Conservation (phyloP, 2,329 filamentous ascomycete genomes). For the Chaetomium globosum region DNA sequence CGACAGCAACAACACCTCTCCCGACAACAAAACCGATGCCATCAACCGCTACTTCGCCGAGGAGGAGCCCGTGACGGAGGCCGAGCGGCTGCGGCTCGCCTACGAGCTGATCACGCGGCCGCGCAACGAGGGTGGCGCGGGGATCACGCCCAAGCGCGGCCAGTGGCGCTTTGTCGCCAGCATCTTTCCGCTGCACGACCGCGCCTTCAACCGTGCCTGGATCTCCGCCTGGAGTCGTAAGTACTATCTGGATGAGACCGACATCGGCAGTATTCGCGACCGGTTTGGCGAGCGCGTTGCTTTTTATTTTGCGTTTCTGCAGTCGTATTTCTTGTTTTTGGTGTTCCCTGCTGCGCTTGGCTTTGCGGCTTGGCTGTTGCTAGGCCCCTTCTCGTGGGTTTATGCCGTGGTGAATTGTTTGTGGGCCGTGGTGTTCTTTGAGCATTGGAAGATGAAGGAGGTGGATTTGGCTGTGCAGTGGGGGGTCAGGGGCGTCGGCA, state of each 20-base stretch:
- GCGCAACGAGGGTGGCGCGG: slow-evolving; percentile 74
- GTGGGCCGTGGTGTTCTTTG: slow-evolving; percentile 89
- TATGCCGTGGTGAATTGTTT: slow-evolving; percentile 78
- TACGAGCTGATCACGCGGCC: slow-evolving; percentile 81
- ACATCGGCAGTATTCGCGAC: slow-evolving; percentile 75
- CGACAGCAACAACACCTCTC: not conserved
- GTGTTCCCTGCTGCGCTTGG: slow-evolving; percentile 81
- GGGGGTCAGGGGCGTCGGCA: slow-evolving; percentile 83
- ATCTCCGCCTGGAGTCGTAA: slow-evolving; percentile 74
- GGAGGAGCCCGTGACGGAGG: slow-evolving; percentile 77
- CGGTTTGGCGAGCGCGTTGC: slow-evolving; percentile 82
- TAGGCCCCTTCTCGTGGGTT: slow-evolving; percentile 79
- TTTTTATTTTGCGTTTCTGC: slow-evolving; percentile 94
- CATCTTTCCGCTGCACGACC: slow-evolving; percentile 79
- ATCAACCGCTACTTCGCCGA: slow-evolving; percentile 64
- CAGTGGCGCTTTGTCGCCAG: slow-evolving; percentile 73
- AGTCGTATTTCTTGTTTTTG: slow-evolving; percentile 85
- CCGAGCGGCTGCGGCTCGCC: slow-evolving; percentile 83
- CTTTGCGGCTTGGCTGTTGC: slow-evolving; percentile 74
- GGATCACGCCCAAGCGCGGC: slow-evolving; percentile 68
- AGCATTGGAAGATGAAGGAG: slow-evolving; percentile 96
- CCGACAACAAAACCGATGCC: slow-evolving; percentile 46
- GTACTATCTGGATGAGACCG: slow-evolving; percentile 64
- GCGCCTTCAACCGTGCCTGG: slow-evolving; percentile 73
- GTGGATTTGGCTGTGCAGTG: slow-evolving; percentile 82